phyloP scores from a whole-genome alignment of 768 basidiomycete species.

The Xerocomellus amylosporus region DNA sequence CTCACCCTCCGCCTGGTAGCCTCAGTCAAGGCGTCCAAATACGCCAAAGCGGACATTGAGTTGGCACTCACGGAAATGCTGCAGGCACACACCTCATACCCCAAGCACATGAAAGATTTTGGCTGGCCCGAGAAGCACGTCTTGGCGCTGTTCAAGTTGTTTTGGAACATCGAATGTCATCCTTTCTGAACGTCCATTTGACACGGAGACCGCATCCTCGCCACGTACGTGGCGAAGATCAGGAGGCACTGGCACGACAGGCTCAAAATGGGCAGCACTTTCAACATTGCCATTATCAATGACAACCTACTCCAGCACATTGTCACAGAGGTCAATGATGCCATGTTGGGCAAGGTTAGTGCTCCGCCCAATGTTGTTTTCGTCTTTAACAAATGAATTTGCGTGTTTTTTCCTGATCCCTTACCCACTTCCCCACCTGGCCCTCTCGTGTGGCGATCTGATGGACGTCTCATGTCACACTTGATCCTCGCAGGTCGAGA shows the following conservation, averaged over 20 bases:
- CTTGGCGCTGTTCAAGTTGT: not conserved
- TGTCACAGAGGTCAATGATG: not conserved
- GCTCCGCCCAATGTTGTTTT: too few species aligned
- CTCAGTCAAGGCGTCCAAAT: too few species aligned
- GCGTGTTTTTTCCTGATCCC: too few species aligned
- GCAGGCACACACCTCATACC: too few species aligned
- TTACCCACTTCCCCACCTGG: too few species aligned
- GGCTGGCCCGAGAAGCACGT: too few species aligned
- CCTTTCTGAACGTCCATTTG: not conserved
- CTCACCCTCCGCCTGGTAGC: too few species aligned
- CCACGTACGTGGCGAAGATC: not conserved
- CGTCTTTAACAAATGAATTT: too few species aligned
- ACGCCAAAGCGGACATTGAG: too few species aligned
- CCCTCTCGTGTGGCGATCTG: not conserved
- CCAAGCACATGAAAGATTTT: too few species aligned
- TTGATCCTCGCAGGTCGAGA: not conserved
- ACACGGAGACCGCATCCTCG: not conserved
- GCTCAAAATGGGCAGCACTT: not conserved
- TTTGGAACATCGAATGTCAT: not conserved
- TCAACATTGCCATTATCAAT: not conserved
- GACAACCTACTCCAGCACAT: too few species aligned
- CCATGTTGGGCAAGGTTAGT: not conserved
- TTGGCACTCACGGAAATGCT: too few species aligned
- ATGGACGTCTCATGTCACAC: not conserved
- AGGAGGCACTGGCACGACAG: not conserved